Percentiles rank a stretch among this genome's conserved stretches.
phyloP scores from a whole-genome alignment of 2,329 filamentous ascomycete species.

The Colletotrichum sp. region DNA sequence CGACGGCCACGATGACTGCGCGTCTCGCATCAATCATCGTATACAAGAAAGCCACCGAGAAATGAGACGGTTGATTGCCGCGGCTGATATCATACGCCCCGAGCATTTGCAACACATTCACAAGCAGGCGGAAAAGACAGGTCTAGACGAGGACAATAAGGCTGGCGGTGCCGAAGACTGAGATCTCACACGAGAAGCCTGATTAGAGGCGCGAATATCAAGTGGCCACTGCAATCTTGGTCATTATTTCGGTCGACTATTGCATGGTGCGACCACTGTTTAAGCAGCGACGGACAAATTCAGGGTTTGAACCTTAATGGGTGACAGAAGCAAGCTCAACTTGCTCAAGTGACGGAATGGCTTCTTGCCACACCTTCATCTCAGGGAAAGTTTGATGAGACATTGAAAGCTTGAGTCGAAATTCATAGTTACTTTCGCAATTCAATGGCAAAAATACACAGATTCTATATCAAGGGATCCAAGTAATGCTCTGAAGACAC shows the following conservation, averaged over 20 bases:
- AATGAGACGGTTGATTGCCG: too few species aligned
- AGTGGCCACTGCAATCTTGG: rapidly evolving
- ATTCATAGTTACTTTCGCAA: rapidly evolving
- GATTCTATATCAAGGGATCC: neutral
- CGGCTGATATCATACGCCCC: too few species aligned
- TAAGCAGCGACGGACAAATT: neutral
- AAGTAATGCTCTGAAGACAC: neutral
- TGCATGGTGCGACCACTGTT: rapidly evolving
- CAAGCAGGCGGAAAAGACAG: rapidly evolving
- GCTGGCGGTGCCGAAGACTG: rapidly evolving
- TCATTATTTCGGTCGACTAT: neutral
- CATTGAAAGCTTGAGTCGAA: neutral
- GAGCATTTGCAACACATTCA: too few species aligned
- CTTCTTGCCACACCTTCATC: neutral
- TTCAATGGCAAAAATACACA: neutral
- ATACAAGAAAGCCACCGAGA: too few species aligned
- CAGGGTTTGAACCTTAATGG: neutral
- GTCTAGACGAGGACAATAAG: rapidly evolving
- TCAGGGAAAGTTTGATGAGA: neutral
- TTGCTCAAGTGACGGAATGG: neutral
- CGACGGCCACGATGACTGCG: too few species aligned
- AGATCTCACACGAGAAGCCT: rapidly evolving
- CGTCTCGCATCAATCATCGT: too few species aligned
- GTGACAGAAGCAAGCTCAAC: neutral
- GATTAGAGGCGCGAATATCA: rapidly evolving